Base-by-base conservation (phyloP, 352 stramenopile species). In the Globisporangium viniferum region DNA sequence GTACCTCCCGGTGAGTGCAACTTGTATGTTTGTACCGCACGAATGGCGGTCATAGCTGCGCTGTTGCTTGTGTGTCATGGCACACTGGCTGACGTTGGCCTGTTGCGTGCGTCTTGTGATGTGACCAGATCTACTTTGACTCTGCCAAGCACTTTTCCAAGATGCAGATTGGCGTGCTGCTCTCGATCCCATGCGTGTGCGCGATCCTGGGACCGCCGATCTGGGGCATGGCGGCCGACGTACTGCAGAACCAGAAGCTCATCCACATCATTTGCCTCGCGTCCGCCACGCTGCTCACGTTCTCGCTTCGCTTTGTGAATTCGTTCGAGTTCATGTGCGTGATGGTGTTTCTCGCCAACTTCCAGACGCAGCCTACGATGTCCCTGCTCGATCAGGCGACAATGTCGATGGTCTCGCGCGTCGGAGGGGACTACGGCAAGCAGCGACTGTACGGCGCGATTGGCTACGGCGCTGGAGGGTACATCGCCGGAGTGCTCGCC, bases 351-450 rank as follows among this genome's bases (percentile, higher is more conserved):
- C 33, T 88, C 51, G 82, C 81, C 49, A 91, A 91, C 67, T 93
- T 91, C 72, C 82, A 91, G 72, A 88, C 73, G 51, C 76, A 88
- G 49, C 85, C 85, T 0, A 81, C 83, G 71, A 83, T 72, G 66
- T 89, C 85, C 62, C 67, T 93, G 54, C 74, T 92, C 27, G 85
- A 93, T 57, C 82, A 91, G 75, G 77, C 80, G 1, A 70, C 80
- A 12, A 88, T 93, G 79, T 71, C 81, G 20, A 79, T 91, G 75
- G 71, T 91, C 31, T 70, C 82, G 27, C 70, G 75, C 59, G 69
- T 91, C 18, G 83, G 83, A 18, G 85, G 81, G 10, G 83, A 91
- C 65, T 93, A 93, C 57, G 85, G 85, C 67, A 93, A 93, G 67
- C 85, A 93, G 60, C 77, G 85, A 53, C 9, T 53, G 82, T 93